Evolutionary conservation across 225 moss, liverwort and hornwort genomes (phyloP), one percentile per base, ranked within the genome.

Genomic region (Marchantia polymorpha): DNA sequence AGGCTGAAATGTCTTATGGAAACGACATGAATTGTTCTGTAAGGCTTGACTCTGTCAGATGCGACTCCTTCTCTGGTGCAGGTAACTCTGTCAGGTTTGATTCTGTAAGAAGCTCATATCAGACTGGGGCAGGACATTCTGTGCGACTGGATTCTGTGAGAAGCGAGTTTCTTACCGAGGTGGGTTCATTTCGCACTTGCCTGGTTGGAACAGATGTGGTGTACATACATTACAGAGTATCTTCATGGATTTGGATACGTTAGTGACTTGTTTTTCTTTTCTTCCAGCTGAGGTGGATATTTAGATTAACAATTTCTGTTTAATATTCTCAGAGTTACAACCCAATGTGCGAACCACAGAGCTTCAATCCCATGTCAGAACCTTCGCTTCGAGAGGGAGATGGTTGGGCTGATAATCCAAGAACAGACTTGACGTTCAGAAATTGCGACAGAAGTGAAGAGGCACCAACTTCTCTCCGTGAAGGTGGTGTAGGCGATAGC

Each of bases 281-380:
- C 2, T 30, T 17, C 23, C 2, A 4, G 75, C 50, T 23, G 75
- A 23, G 27, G 54, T 72, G 1, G 50, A 20, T 13, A 70, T 19
- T 22, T 70, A 0, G 17, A 55, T 39, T 59, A 59, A 75, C 31
- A 25, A 16, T 22, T 60, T 17, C 9, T 58, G 12, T 20, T 75
- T 59, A 39, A 29, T 53, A 19, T 12, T 68, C 26, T 60, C 50
- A 82, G 68, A 69, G 71, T 63, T 78, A 72, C 78, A 78, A 77
- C 27, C 82, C 69, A 3, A 82, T 73, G 78, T 78, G 60, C 25
- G 78, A 60, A 30, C 78, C 78, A 8, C 80, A 94, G 91, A 94
- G 94, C 79, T 96, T 90, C 74, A 92, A 96, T 83, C 96, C 96
- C 19, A 86, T 94, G 77, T 90, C 88, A 51, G 92, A 96, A 85